A percentile compares a stretch with the other conserved stretches of the same genome.
Evolutionary conservation across 192 early-diverging fungal genomes (phyloP).

Genomic region (Coemansia sp.): DNA sequence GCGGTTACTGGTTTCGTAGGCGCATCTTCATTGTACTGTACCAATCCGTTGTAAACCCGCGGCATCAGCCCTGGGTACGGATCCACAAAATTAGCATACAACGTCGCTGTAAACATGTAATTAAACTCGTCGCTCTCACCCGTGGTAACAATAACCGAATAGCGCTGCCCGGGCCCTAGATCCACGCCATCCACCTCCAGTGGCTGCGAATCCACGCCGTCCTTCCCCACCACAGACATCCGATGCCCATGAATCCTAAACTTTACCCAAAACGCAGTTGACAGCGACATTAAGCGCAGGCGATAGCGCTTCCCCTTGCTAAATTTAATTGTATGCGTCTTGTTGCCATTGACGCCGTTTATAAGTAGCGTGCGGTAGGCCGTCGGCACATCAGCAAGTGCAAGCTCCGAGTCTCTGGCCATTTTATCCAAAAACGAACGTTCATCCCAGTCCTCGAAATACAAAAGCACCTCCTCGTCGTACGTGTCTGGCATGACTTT

Average conservation of each 20-base stretch:
- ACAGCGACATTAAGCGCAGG: conserved; percentile 72
- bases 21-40: conserved; percentile 10
- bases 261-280: conserved; percentile 61
- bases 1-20: not conserved
- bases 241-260: conserved; percentile 76
- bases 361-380: conserved; percentile 20
- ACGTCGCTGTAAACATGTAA: conserved; percentile 62
- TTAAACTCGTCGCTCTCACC: conserved; percentile 54
- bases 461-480: conserved; percentile 60
- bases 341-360: conserved; percentile 39
- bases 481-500: conserved; percentile 31
- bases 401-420: not conserved
- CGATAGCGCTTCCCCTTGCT: conserved; percentile 72
- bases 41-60: conserved; percentile 23
- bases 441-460: conserved; percentile 63
- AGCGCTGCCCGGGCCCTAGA: conserved; percentile 71
- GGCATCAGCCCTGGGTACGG: conserved; percentile 48
- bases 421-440: conserved; percentile 10
- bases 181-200: conserved; percentile 55
- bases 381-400: too few relatives aligned
- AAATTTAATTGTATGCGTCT: conserved; percentile 51
- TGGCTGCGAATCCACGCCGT: conserved; percentile 64
- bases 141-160: conserved; percentile 75
- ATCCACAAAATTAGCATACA: conserved; percentile 63
- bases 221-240: conserved; percentile 76